Conservation (phyloP, 2,329 filamentous ascomycete species). For the Phialocephala sp. region DNA sequence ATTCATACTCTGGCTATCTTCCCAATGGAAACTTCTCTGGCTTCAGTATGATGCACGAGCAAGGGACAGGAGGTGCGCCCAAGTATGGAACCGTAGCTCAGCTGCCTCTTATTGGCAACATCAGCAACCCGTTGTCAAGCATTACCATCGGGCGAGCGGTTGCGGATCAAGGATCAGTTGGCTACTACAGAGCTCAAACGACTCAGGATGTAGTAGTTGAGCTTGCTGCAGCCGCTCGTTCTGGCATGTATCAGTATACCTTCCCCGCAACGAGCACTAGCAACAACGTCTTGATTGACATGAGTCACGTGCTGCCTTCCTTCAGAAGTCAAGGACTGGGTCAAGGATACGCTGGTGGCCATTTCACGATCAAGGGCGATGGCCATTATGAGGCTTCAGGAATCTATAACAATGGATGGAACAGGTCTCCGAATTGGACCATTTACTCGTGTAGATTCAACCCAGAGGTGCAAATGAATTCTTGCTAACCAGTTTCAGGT, state of each 20-base stretch:
- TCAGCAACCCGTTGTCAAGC: constrained; percentile 60
- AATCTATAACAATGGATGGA: constrained; percentile 72
- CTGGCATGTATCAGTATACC: constrained; percentile 65
- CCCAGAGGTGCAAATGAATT: constrained; percentile 29
- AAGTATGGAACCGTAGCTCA: constrained; percentile 72
- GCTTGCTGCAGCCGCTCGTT: constrained; percentile 60
- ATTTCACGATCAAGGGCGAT: constrained; percentile 56
- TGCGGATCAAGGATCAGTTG: constrained; percentile 59
- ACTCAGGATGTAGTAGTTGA: constrained; percentile 62
- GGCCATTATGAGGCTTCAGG: constrained; percentile 64
- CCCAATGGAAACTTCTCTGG: constrained; percentile 59
- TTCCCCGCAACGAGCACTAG: constrained; percentile 55
- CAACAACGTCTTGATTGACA: constrained; percentile 35
- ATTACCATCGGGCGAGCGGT: constrained; percentile 59
- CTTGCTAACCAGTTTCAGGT: constrained; percentile 25
- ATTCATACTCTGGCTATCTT: constrained; percentile 60
- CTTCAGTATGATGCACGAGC: constrained; percentile 69
- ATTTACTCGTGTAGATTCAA: constrained; percentile 62
- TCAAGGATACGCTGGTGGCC: constrained; percentile 67
- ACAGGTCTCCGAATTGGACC: constrained; percentile 64
- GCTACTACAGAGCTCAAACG: constrained; percentile 64
- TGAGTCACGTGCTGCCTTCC: constrained; percentile 63
- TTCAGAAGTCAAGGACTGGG: constrained; percentile 64
- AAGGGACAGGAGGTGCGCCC: constrained; percentile 70
- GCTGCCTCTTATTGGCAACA: constrained; percentile 57